Evolutionary conservation across 805 yeast species (phyloP).

Genomic region (Lachancea sp.): DNA sequence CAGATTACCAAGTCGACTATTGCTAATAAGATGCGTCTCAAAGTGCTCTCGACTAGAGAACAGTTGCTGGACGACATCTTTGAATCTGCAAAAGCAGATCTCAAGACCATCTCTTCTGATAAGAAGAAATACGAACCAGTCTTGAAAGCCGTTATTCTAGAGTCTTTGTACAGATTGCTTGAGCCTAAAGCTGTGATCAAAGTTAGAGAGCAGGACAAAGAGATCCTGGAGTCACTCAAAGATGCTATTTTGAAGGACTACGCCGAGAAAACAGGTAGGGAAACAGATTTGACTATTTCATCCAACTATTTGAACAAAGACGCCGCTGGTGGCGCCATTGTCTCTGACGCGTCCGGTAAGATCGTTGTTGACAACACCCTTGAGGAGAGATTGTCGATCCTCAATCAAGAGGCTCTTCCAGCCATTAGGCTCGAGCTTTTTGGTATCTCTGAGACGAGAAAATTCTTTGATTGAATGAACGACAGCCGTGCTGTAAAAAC

Average conservation of each 20-base stretch:
- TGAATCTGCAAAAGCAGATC: slow-evolving; percentile 56
- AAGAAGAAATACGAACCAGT: slow-evolving; percentile 63
- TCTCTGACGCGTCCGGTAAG: slow-evolving; percentile 65
- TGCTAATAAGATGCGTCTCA: slow-evolving; percentile 90
- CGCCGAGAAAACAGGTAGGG: slow-evolving; percentile 53
- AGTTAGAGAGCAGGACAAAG: slow-evolving; percentile 39
- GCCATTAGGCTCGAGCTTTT: slow-evolving; percentile 86
- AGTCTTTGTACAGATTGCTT: slow-evolving; percentile 63
- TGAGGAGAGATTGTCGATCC: slow-evolving; percentile 83
- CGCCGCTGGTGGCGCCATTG: slow-evolving; percentile 72
- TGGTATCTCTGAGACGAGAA: slow-evolving; percentile 79
- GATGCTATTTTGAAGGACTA: slow-evolving; percentile 57
- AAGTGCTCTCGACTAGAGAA: slow-evolving; percentile 81
- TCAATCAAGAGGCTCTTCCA: slow-evolving; percentile 83
- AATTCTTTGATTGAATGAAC: slow-evolving; percentile 66
- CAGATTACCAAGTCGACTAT: slow-evolving; percentile 94
- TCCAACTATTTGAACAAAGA: slow-evolving; percentile 57
- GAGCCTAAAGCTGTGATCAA: slow-evolving; percentile 60
- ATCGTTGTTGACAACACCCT: slow-evolving; percentile 88
- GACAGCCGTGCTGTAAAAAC: slow-evolving; percentile 2
- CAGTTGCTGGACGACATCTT: slow-evolving; percentile 70
- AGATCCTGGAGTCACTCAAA: slow-evolving; percentile 37
- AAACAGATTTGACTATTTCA: slow-evolving; percentile 50
- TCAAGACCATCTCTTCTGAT: slow-evolving; percentile 47
- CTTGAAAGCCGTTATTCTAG: slow-evolving; percentile 73